Conservation (phyloP, 768 basidiomycete species). For the Lepiota brunneoincarnata region DNA sequence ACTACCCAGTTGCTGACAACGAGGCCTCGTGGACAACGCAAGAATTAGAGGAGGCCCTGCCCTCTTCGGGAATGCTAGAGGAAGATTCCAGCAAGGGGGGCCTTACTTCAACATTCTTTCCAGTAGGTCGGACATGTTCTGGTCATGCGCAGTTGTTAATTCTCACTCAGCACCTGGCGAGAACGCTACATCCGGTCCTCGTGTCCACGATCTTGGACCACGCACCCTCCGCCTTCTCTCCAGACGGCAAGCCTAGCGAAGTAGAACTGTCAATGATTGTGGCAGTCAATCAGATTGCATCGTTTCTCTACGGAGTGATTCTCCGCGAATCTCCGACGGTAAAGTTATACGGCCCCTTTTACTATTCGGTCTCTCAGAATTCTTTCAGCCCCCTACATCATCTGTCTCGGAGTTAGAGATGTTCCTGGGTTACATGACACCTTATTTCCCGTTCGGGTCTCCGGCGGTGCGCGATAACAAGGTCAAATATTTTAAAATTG, state of each 20-base stretch:
- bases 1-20: slow-evolving; percentile 10
- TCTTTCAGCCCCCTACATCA: slow-evolving; percentile 18
- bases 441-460: slow-evolving; percentile 79
- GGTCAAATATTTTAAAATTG: slow-evolving; percentile 30
- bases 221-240: slow-evolving; percentile 79
- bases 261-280: slow-evolving; percentile 58
- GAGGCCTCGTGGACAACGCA: slow-evolving; percentile 12
- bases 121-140: slow-evolving; percentile 5
- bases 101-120: not conserved
- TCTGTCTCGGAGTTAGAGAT: slow-evolving; percentile 47
- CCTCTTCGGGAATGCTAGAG: not conserved
- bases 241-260: slow-evolving; percentile 54
- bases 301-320: slow-evolving; percentile 57
- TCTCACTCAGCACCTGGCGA: slow-evolving; percentile 56
- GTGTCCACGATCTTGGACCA: slow-evolving; percentile 85
- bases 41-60: slow-evolving; percentile 12
- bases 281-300: slow-evolving; percentile 55
- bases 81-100: not conserved
- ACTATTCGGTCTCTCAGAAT: not conserved
- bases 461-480: slow-evolving; percentile 53
- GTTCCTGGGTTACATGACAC: slow-evolving; percentile 70
- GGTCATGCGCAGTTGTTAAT: not conserved
- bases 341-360: slow-evolving; percentile 19
- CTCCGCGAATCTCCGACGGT: slow-evolving; percentile 41
- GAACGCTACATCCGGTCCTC: slow-evolving; percentile 74